These are phyloP conservation scores for Withania somnifera DNA, from an alignment of 305 asterid genomes.

Conservation along the genomic window DNA sequence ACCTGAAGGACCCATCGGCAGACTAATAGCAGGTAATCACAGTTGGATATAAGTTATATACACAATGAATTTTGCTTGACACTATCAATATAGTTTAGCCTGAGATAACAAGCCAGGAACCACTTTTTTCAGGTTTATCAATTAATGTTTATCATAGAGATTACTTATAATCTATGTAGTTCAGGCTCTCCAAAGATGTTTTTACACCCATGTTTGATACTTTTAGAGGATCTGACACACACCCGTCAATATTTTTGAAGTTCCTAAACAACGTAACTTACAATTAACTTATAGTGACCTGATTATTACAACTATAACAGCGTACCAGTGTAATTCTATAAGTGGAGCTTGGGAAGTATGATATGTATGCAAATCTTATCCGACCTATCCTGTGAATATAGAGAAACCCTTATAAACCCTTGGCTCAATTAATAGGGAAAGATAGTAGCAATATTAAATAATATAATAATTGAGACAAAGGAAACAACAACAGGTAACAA, in stretches of 20 bases:
- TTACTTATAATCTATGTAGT: neutral
- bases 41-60: neutral
- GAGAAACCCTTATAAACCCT: neutral
- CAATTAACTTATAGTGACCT: neutral
- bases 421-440: neutral
- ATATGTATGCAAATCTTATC: neutral
- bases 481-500: neutral
- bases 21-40: conserved; percentile 65
- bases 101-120: neutral
- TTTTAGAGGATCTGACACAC: neutral
- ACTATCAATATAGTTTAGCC: neutral
- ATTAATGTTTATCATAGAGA: neutral
- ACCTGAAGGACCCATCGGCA: conserved; percentile 85
- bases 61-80: neutral
- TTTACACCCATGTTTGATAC: neutral
- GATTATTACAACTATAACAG: neutral
- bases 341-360: too few species aligned
- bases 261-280: neutral
- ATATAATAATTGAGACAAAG: neutral
- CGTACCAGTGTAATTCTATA: too few species aligned
- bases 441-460: neutral
- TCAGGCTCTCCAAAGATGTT: neutral
- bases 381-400: neutral
- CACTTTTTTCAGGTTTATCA: neutral
- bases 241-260: neutral